Evolutionary conservation across 2,329 filamentous ascomycete genomes (phyloP).

Genomic region (Arthrobotrys sinensis): DNA sequence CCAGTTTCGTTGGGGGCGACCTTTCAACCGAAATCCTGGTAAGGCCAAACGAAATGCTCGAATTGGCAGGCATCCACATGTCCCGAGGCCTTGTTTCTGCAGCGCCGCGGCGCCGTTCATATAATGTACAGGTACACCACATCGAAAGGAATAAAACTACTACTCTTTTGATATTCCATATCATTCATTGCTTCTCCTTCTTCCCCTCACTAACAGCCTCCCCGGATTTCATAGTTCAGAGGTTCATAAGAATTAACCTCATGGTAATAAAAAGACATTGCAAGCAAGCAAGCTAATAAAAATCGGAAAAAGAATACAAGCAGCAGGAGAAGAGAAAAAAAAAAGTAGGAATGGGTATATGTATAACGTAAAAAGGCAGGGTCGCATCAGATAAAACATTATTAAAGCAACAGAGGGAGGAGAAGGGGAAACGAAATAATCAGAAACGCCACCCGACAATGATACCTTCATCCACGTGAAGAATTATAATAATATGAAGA

Average conservation of each 20-base stretch:
- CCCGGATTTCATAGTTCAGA: neutral
- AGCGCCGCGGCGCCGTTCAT: neutral
- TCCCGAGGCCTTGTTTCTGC: neutral
- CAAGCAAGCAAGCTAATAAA: neutral
- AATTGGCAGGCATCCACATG: constrained; percentile 14
- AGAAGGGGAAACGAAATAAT: neutral
- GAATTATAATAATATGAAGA: constrained; percentile 7
- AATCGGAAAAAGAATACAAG: constrained; percentile 10
- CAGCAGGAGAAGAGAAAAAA: neutral
- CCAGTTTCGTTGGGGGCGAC: constrained; percentile 38
- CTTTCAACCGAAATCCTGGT: constrained; percentile 42
- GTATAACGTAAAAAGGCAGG: constrained; percentile 3
- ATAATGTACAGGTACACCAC: neutral
- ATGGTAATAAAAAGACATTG: neutral
- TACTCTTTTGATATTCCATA: neutral
- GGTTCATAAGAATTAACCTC: neutral
- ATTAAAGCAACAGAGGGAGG: neutral
- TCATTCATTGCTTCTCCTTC: constrained; percentile 3
- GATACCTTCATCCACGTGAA: constrained; percentile 12
- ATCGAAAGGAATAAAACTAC: neutral
- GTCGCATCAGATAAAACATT: neutral
- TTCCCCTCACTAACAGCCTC: neutral
- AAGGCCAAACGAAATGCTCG: constrained; percentile 10
- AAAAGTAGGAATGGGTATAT: neutral
- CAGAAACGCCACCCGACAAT: constrained; percentile 38